phyloP scores from a whole-genome alignment of 2,329 filamentous ascomycete genomes.

The Colletotrichum higginsianum region DNA sequence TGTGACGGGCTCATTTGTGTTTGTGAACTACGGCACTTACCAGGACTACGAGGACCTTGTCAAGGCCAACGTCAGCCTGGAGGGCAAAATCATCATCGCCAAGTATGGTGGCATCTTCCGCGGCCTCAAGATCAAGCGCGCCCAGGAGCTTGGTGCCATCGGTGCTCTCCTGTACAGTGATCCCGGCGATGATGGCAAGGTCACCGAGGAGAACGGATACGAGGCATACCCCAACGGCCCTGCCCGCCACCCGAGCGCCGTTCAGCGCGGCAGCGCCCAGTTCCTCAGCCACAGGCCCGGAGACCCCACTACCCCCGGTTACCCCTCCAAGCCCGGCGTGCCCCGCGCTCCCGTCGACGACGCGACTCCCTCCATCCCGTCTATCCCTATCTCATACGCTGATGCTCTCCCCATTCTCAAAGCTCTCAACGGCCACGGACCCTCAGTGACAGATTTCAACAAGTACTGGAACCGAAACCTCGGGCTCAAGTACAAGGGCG shows the following conservation, averaged over 20 bases:
- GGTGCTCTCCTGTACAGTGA: conserved; percentile 90
- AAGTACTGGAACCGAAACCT: conserved; percentile 78
- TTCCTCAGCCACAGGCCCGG: conserved; percentile 80
- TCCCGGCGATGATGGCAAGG: conserved; percentile 87
- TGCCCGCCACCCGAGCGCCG: conserved; percentile 87
- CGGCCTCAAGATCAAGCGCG: conserved; percentile 92
- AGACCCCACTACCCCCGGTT: conserved; percentile 91
- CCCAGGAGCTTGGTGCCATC: conserved; percentile 90
- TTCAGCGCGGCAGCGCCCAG: conserved; percentile 90
- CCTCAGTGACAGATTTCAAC: conserved; percentile 81
- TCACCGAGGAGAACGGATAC: conserved; percentile 86
- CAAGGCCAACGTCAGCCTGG: conserved; percentile 79
- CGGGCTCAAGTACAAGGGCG: conserved; percentile 83
- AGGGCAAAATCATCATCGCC: conserved; percentile 88
- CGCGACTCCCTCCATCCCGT: conserved; percentile 87
- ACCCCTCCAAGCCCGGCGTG: conserved; percentile 91
- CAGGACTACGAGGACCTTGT: conserved; percentile 87
- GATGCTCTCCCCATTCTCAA: conserved; percentile 92
- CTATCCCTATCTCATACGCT: conserved; percentile 88
- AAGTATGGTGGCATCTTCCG: conserved; percentile 91
- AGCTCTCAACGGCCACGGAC: conserved; percentile 90
- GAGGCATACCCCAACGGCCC: conserved; percentile 87
- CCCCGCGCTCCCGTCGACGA: conserved; percentile 80
- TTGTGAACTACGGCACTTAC: conserved; percentile 92
- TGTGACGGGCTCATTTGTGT: conserved; percentile 89